Percentiles rank a stretch among this genome's conserved stretches.
These are phyloP conservation scores for Metschnikowia colocasiae DNA, from an alignment of 805 yeast species.

Conservation along the genomic window DNA sequence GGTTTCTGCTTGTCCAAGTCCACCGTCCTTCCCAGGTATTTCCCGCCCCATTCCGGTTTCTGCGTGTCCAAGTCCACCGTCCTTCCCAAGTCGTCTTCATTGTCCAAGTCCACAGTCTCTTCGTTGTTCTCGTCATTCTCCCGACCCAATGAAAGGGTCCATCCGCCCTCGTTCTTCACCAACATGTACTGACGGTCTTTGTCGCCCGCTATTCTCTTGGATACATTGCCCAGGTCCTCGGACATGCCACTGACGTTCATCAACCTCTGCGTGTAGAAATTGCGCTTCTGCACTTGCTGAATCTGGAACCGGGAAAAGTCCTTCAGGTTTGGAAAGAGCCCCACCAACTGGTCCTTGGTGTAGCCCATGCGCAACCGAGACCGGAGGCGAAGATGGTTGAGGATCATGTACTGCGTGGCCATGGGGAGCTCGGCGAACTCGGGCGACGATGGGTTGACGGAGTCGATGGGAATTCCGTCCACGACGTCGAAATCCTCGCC, in stretches of 20 bases:
- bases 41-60: too few species aligned
- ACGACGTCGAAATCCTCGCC: slow-evolving; percentile 43
- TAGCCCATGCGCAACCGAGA: slow-evolving; percentile 95
- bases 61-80: too few species aligned
- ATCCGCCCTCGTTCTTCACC: slow-evolving; percentile 75
- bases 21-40: too few species aligned
- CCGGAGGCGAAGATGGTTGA: slow-evolving; percentile 75
- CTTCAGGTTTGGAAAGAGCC: slow-evolving; percentile 76
- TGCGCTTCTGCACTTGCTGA: slow-evolving; percentile 86
- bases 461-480: slow-evolving; percentile 64
- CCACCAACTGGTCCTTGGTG: slow-evolving; percentile 79
- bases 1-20: too few species aligned
- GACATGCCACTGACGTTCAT: slow-evolving; percentile 84
- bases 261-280: slow-evolving; percentile 80
- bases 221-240: slow-evolving; percentile 42
- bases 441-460: slow-evolving; percentile 77
- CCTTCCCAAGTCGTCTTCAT: slow-evolving; percentile 20
- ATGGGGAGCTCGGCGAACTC: slow-evolving; percentile 77
- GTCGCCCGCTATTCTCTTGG: slow-evolving; percentile 77
- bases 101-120: slow-evolving; percentile 53
- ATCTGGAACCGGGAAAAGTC: slow-evolving; percentile 93
- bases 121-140: slow-evolving; percentile 43
- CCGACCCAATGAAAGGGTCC: slow-evolving; percentile 61
- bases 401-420: slow-evolving; percentile 81
- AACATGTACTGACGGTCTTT: slow-evolving; percentile 71